A percentile compares a stretch with the other conserved stretches of the same genome.
phyloP scores from a whole-genome alignment of 164 flowering plant species.

The Santalum album region DNA sequence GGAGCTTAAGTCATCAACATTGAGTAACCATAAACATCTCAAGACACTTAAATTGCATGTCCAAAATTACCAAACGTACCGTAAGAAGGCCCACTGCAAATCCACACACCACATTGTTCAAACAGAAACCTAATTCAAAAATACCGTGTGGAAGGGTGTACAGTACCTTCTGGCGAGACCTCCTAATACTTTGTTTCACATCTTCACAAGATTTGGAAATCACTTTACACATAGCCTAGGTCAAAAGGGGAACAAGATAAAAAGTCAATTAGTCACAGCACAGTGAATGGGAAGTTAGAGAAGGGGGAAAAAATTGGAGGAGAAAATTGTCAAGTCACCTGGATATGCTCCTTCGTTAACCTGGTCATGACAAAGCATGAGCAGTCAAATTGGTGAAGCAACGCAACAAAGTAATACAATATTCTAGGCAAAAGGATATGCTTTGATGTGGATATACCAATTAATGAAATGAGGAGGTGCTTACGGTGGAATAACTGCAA shows the following conservation, averaged over 20 bases:
- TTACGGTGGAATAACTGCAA: slow-evolving; percentile 86
- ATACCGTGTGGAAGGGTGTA: background rate
- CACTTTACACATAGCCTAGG: slow-evolving; percentile 77
- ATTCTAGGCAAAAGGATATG: background rate
- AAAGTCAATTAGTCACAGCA: too few relatives aligned
- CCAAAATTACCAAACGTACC: too few relatives aligned
- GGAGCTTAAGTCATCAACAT: too few relatives aligned
- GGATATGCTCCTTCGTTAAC: slow-evolving; percentile 81
- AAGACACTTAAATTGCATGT: too few relatives aligned
- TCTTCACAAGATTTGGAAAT: slow-evolving; percentile 84
- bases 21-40: too few relatives aligned
- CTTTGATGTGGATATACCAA: background rate
- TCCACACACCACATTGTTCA: too few relatives aligned
- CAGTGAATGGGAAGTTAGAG: too few relatives aligned
- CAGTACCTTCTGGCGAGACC: slow-evolving; percentile 85
- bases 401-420: background rate
- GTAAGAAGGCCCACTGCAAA: too few relatives aligned
- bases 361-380: slow-evolving; percentile 31
- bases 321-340: slow-evolving; percentile 42
- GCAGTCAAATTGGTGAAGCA: slow-evolving; percentile 12
- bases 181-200: slow-evolving; percentile 82
- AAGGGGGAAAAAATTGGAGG: too few relatives aligned
- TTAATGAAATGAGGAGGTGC: slow-evolving; percentile 12
- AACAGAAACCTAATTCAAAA: background rate
- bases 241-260: slow-evolving; percentile 1